phyloP scores from a whole-genome alignment of 2,329 filamentous ascomycete species.

The Monilinia aucupariae region DNA sequence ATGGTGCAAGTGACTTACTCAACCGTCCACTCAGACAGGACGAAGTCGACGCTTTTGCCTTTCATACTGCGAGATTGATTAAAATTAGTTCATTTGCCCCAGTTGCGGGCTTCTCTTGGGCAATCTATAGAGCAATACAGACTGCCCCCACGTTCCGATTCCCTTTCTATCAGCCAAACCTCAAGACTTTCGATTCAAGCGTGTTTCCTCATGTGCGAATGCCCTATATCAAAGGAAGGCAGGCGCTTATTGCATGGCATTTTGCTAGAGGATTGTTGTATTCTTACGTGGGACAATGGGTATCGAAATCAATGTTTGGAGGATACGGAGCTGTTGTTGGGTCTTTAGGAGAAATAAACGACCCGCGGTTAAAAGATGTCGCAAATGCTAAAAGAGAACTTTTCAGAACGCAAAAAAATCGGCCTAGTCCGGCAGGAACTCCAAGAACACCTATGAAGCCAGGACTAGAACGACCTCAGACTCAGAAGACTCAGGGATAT shows the following conservation, averaged over 20 bases:
- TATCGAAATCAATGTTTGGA: conserved; percentile 25
- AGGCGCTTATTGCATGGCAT: conserved; percentile 28
- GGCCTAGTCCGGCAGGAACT: conserved; percentile 1
- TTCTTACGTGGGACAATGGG: conserved; percentile 20
- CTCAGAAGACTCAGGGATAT: conserved; percentile 11
- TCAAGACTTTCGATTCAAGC: conserved; percentile 25
- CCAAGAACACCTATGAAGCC: conserved; percentile 7
- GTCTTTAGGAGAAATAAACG: conserved; percentile 28
- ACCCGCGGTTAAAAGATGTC: conserved; percentile 29
- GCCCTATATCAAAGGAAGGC: conserved; percentile 20
- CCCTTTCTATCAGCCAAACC: conserved; percentile 33
- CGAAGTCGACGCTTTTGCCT: conserved; percentile 31
- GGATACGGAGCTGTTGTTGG: conserved; percentile 28
- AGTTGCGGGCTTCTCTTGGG: conserved; percentile 26
- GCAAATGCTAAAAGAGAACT: conserved; percentile 15
- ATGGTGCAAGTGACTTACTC: neutral
- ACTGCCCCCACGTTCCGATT: conserved; percentile 28
- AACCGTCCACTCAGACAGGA: conserved; percentile 27
- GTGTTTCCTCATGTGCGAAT: conserved; percentile 21
- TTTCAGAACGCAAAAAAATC: conserved; percentile 9
- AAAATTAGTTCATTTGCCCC: conserved; percentile 29
- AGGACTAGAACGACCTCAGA: conserved; percentile 17
- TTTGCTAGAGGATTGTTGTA: conserved; percentile 25
- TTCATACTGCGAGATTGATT: conserved; percentile 29
- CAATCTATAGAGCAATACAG: conserved; percentile 26